These are phyloP conservation scores for Digitaria exilis DNA, from an alignment of 202 grass and related monocot genomes.

Conservation along the genomic window DNA sequence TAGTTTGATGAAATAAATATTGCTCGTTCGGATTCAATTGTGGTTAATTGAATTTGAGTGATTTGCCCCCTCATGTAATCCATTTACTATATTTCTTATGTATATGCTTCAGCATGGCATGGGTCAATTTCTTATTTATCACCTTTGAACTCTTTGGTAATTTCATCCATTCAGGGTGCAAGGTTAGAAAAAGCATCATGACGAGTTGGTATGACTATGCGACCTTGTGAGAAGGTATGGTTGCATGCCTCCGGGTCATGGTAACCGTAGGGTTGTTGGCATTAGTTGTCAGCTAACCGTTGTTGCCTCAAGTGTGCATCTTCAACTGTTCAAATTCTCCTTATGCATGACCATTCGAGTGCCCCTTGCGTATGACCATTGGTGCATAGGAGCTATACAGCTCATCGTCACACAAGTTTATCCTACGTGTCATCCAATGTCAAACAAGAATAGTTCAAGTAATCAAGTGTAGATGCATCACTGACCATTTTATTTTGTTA, in stretches of 20 bases:
- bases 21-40: not conserved
- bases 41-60: not conserved
- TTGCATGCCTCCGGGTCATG: not conserved
- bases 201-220: not conserved
- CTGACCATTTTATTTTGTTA: not conserved
- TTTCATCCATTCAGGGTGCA: not conserved
- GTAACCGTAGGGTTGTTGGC: too few relatives aligned
- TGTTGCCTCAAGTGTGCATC: not conserved
- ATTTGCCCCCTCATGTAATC: not conserved
- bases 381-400: not conserved
- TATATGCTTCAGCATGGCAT: not conserved
- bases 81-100: not conserved
- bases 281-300: not conserved
- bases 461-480: not conserved
- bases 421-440: not conserved
- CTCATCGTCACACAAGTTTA: not conserved
- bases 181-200: not conserved
- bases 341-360: too few relatives aligned
- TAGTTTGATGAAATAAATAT: constrained; percentile 38
- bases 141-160: not conserved
- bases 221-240: not conserved
- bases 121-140: not conserved
- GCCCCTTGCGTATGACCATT: not conserved
- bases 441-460: not conserved
- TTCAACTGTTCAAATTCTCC: not conserved